Conservation (phyloP, 345 rosid species). For the Sapria himalayana region DNA sequence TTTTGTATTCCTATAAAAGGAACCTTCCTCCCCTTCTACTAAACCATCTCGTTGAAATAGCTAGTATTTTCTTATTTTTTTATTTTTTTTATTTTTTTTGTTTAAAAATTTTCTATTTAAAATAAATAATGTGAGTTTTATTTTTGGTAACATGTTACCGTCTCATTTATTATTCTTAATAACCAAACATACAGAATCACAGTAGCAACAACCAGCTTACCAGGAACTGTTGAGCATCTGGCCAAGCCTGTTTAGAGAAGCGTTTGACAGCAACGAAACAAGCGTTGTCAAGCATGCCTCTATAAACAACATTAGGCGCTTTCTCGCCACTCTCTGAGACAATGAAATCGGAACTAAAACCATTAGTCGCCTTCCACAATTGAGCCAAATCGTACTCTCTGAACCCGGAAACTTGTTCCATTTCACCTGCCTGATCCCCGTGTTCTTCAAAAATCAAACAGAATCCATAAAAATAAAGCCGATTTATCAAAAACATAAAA, state of each 20-base stretch:
- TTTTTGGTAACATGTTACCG: too few relatives aligned
- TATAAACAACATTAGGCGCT: constrained; percentile 82
- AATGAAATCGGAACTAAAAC: constrained; percentile 48
- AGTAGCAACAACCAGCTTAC: constrained; percentile 11
- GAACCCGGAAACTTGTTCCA: constrained; percentile 31
- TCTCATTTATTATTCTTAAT: too few relatives aligned
- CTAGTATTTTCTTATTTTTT: too few relatives aligned
- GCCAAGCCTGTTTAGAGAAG: constrained; percentile 87
- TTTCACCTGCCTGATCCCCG: constrained; percentile 19
- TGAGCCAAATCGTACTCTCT: constrained; percentile 49
- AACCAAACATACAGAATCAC: background rate
- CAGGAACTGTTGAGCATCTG: constrained; percentile 86
- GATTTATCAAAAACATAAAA: background rate
- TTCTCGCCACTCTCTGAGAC: constrained; percentile 95
- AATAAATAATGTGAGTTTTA: background rate
- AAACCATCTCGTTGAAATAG: too few relatives aligned
- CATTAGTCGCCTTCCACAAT: constrained; percentile 63
- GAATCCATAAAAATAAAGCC: too few relatives aligned
- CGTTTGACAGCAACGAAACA: constrained; percentile 65
- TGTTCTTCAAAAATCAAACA: too few relatives aligned
- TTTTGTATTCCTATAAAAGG: too few relatives aligned
- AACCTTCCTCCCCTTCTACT: too few relatives aligned
- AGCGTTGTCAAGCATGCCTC: constrained; percentile 54
- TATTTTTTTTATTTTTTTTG: too few relatives aligned
- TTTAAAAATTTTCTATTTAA: too few relatives aligned